Percentiles rank a stretch among this genome's conserved stretches.
phyloP scores from a whole-genome alignment of 108 stramenopile genomes.

The Skeletonema grethae region DNA sequence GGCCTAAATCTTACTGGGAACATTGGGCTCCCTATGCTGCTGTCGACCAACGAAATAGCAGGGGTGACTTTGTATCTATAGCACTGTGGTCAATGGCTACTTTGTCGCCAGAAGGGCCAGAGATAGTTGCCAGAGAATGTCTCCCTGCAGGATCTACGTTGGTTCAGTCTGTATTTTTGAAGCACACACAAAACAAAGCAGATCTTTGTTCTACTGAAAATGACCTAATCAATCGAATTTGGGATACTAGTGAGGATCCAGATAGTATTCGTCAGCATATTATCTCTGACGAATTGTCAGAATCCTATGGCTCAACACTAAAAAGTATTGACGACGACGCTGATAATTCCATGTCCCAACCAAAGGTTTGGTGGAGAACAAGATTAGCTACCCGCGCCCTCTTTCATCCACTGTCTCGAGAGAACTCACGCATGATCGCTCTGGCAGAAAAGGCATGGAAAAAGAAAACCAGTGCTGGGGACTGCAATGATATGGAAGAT shows the following conservation, averaged over 20 bases:
- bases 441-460: constrained; percentile 29
- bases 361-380: constrained; percentile 52
- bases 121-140: constrained; percentile 47
- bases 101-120: constrained; percentile 36
- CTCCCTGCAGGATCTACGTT: constrained; percentile 44
- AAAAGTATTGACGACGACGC: constrained; percentile 10
- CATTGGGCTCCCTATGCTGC: constrained; percentile 74
- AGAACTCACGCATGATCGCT: constrained; percentile 16
- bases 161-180: constrained; percentile 39
- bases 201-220: constrained; percentile 28
- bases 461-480: constrained; percentile 13
- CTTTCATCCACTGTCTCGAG: constrained; percentile 34
- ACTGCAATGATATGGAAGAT: constrained; percentile 56
- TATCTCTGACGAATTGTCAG: constrained; percentile 64
- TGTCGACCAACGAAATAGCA: constrained; percentile 49
- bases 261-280: constrained; percentile 54
- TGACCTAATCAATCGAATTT: constrained; percentile 66
- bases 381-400: constrained; percentile 39
- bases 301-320: constrained; percentile 16
- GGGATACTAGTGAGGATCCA: constrained; percentile 61
- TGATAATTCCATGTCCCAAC: constrained; percentile 25
- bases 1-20: constrained; percentile 83
- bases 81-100: constrained; percentile 45
- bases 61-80: constrained; percentile 61
- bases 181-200: constrained; percentile 29